phyloP scores from a whole-genome alignment of 1,139 yeast species.

The Candida sojae region DNA sequence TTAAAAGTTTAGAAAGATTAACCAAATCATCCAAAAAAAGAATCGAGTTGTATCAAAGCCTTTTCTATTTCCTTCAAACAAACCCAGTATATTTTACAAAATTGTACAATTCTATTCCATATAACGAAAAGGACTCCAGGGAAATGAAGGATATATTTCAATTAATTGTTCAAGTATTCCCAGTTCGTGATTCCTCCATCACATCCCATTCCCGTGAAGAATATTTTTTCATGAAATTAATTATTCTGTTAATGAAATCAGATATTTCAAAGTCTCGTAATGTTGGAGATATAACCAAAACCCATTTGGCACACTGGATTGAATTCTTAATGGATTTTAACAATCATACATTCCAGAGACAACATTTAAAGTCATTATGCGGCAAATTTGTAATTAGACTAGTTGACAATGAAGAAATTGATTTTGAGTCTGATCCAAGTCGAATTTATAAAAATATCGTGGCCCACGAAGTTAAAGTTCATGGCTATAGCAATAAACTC shows the following conservation, averaged over 20 bases:
- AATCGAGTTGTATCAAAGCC: slow-evolving; percentile 68
- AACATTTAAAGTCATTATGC: slow-evolving; percentile 52
- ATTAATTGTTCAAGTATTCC: slow-evolving; percentile 52
- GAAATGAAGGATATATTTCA: slow-evolving; percentile 41
- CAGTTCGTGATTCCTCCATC: slow-evolving; percentile 33
- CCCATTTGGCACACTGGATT: slow-evolving; percentile 45
- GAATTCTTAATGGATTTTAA: slow-evolving; percentile 57
- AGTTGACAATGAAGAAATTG: slow-evolving; percentile 57
- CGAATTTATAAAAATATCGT: slow-evolving; percentile 53
- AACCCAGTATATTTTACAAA: slow-evolving; percentile 74
- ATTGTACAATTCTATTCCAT: slow-evolving; percentile 34
- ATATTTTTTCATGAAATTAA: slow-evolving; percentile 63
- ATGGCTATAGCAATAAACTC: slow-evolving; percentile 37
- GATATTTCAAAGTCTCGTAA: slow-evolving; percentile 36
- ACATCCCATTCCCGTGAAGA: slow-evolving; percentile 65
- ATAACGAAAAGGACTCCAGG: slow-evolving; percentile 21
- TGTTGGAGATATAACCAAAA: slow-evolving; percentile 37
- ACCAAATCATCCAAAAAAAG: slow-evolving; percentile 41
- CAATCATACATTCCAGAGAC: slow-evolving; percentile 60
- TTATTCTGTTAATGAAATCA: slow-evolving; percentile 51
- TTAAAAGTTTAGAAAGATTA: slow-evolving; percentile 31
- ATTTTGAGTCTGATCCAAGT: slow-evolving; percentile 82
- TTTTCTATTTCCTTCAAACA: slow-evolving; percentile 83
- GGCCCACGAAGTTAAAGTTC: slow-evolving; percentile 49
- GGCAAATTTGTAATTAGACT: slow-evolving; percentile 51